phyloP scores from a whole-genome alignment of 2,329 filamentous ascomycete genomes.

The Claviceps paspali region DNA sequence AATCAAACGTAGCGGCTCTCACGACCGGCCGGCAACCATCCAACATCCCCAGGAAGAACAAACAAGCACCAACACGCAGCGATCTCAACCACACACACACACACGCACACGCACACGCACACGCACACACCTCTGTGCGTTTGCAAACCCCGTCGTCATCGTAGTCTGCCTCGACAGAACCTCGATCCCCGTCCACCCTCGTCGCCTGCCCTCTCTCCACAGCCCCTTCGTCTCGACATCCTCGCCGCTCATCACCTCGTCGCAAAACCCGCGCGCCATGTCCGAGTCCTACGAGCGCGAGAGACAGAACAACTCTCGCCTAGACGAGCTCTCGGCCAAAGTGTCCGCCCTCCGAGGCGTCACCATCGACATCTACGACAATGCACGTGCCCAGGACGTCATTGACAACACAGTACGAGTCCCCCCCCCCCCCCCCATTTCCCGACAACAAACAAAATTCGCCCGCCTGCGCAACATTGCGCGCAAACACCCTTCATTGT shows the following conservation, averaged over 20 bases:
- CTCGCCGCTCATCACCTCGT: neutral
- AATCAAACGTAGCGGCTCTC: too few species aligned
- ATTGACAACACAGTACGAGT: slow-evolving; percentile 67
- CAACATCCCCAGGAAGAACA: too few species aligned
- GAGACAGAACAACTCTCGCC: slow-evolving; percentile 85
- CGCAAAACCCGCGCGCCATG: slow-evolving; percentile 27
- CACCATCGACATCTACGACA: slow-evolving; percentile 96
- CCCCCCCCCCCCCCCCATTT: too few species aligned
- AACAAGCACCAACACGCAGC: too few species aligned
- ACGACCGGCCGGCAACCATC: too few species aligned
- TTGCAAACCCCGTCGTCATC: too few species aligned
- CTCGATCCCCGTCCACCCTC: neutral
- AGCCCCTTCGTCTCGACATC: neutral
- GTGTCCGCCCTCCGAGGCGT: slow-evolving; percentile 84
- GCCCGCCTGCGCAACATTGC: too few species aligned
- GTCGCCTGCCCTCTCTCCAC: neutral
- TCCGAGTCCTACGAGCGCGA: slow-evolving; percentile 67
- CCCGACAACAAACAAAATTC: too few species aligned
- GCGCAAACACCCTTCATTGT: neutral
- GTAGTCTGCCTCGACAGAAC: too few species aligned
- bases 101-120: too few species aligned
- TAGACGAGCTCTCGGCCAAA: slow-evolving; percentile 81
- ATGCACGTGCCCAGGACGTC: slow-evolving; percentile 73
- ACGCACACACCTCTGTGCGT: too few species aligned
- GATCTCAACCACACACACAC: too few species aligned